Evolutionary conservation across 371 early-diverging fungal species (phyloP).

Genomic region (Mortierella sp.): DNA sequence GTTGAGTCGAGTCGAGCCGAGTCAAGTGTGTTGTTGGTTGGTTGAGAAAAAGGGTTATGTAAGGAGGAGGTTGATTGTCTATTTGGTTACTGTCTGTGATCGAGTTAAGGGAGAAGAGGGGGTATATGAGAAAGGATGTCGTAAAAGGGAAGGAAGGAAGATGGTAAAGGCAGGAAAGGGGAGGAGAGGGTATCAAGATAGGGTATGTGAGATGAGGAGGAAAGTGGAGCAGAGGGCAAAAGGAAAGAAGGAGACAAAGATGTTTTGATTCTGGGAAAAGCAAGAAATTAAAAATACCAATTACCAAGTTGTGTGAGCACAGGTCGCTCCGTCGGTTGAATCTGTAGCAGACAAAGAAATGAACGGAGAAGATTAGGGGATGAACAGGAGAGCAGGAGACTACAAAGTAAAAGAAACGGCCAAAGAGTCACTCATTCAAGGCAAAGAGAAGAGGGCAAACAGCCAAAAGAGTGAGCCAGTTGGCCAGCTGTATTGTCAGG

Average conservation of each 20-base stretch:
- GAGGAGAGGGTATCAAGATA: not conserved
- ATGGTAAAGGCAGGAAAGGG: not conserved
- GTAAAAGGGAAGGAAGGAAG: not conserved
- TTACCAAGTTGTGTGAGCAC: not conserved
- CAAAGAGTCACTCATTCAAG: too few relatives aligned
- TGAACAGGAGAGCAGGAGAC: too few relatives aligned
- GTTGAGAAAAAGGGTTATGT: not conserved
- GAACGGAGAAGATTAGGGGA: not conserved
- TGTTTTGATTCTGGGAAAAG: not conserved
- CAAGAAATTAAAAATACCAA: not conserved
- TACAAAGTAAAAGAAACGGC: too few relatives aligned
- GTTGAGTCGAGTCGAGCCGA: not conserved
- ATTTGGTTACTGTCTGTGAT: not conserved
- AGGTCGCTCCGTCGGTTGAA: not conserved
- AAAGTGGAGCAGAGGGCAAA: too few relatives aligned
- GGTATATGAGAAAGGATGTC: not conserved
- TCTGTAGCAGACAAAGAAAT: not conserved
- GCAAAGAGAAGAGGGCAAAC: too few relatives aligned
- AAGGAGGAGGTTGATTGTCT: constrained; percentile 1
- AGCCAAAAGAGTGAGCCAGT: too few relatives aligned
- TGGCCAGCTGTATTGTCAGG: too few relatives aligned
- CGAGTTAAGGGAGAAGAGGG: not conserved
- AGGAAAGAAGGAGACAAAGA: not conserved
- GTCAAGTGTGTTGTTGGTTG: not conserved
- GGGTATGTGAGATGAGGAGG: not conserved